A percentile compares a stretch with the other conserved stretches of the same genome.
Conservation (phyloP, 164 flowering plant species). For the Aristolochia contorta region DNA sequence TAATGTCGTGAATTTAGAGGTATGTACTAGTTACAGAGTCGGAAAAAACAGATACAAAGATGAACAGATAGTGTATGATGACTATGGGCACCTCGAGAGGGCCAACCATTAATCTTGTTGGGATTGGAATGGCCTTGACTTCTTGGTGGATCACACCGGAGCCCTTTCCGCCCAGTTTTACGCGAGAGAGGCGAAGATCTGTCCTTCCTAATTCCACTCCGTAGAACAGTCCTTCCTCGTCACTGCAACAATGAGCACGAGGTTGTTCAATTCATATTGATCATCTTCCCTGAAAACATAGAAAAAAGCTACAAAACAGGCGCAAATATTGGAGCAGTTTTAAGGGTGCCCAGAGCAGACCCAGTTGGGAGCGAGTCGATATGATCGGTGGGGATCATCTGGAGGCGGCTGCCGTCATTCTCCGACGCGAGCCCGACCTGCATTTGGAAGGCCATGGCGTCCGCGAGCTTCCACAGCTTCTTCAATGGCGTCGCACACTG, state of each 20-base stretch:
- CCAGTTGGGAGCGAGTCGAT: conserved; percentile 34
- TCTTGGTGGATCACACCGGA: conserved; percentile 28
- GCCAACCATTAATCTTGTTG: conserved; percentile 22
- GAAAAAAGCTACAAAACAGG: no score
- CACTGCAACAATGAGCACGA: conserved; percentile 29
- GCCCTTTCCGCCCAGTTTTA: conserved; percentile 40
- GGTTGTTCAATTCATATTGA: no score
- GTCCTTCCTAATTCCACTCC: conserved; percentile 49
- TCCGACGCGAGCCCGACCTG: conserved; percentile 23
- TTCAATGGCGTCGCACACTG: conserved; percentile 43
- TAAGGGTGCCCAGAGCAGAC: conserved; percentile 38
- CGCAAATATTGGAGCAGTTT: no score
- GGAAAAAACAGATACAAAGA: no score
- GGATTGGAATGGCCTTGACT: conserved; percentile 32
- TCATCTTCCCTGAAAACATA: no score
- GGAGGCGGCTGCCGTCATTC: conserved; percentile 14
- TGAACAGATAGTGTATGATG: no score
- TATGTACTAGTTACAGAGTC: no score
- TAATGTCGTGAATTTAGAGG: no score
- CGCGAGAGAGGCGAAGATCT: conserved; percentile 33
- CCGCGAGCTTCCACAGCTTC: conserved; percentile 34
- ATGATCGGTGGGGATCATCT: conserved; percentile 24
- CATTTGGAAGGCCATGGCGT: conserved; percentile 34
- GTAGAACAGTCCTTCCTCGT: conserved; percentile 48
- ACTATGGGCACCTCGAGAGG: conserved; percentile 36